phyloP scores from a whole-genome alignment of 1,139 yeast species.

The Geotrichum phurueaensis region DNA sequence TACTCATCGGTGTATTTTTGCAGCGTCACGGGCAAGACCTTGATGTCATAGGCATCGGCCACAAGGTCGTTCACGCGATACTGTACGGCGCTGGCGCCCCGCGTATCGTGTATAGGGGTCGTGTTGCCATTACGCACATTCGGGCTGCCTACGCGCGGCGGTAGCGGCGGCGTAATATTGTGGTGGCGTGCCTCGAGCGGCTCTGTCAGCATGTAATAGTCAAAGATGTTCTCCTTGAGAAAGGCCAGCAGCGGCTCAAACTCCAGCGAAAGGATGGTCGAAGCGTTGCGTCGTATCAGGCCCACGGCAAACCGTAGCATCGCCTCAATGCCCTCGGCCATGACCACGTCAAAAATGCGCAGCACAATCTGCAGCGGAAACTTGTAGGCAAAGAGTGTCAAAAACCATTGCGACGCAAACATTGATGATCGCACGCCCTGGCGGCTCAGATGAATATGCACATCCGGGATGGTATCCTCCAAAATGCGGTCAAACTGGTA shows the following conservation, averaged over 20 bases:
- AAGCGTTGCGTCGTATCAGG: conserved; percentile 62
- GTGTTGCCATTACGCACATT: conserved; percentile 14
- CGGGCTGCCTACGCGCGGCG: conserved; percentile 11
- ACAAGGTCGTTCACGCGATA: conserved; percentile 71
- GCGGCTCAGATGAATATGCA: conserved; percentile 68
- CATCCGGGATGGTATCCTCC: conserved; percentile 61
- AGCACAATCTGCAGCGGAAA: conserved; percentile 81
- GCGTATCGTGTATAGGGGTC: neutral
- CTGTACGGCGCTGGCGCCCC: conserved; percentile 14
- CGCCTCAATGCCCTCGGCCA: conserved; percentile 85
- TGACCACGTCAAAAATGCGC: conserved; percentile 74
- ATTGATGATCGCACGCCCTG: conserved; percentile 85
- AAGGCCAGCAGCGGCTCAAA: conserved; percentile 73
- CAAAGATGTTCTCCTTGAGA: conserved; percentile 73
- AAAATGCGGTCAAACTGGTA: conserved; percentile 84
- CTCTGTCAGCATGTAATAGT: conserved; percentile 48
- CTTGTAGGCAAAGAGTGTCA: conserved; percentile 88
- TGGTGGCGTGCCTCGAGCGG: conserved; percentile 5
- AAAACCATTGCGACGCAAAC: conserved; percentile 96
- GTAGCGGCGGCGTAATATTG: conserved; percentile 1
- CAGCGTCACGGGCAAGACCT: conserved; percentile 65
- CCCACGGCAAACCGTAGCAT: conserved; percentile 75
- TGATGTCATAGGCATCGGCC: conserved; percentile 67
- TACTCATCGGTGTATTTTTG: conserved; percentile 68
- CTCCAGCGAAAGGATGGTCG: conserved; percentile 50